Evolutionary conservation across 2,329 filamentous ascomycete genomes (phyloP), one percentile per base, ranked within the genome.

Genomic region (Penicillium sp.): DNA sequence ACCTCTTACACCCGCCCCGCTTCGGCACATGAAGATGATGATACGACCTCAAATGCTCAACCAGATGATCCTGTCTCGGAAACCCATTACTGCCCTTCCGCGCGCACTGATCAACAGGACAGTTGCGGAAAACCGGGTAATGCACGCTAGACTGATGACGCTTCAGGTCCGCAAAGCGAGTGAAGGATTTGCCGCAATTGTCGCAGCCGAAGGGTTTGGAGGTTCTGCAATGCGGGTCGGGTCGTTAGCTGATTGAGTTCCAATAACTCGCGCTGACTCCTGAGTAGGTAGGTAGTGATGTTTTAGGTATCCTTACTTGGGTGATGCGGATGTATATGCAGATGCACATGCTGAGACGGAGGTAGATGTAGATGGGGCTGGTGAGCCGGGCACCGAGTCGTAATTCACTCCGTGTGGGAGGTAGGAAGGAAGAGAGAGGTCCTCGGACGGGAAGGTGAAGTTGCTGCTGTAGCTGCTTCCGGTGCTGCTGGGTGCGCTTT

Each of bases 11-110:
- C 12, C 61, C 58, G 12, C 61, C 57, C 1, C 71, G 69, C 60
- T 74, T 73, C 2, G 71, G 69, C 14, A 76, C 61, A 29, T 77
- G 69, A 38, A 74, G 63, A 46, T 76, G 72, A 59, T 83, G 81
- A 52, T 76, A 80, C 36, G 77, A 77, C 44, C 80, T 69, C 44
- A 79, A 62, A 61, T 84, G 81, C 59, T 83, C 81, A 33, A 72
- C 72, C 34, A 81, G 68, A 59, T 83, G 80, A 58, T 84, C 81
- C 44, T 74, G 71, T 5, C 80, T 72, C 4, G 77, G 76, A 58
- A 83, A 83, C 0, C 79, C 80, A 51, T 72, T 67, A 34, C 54
- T 60, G 4, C 70, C 72, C 57, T 77, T 77, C 13, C 77, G 72
- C 34, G 64, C 62, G 58, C 77, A 79, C 34, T 68, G 64, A 2